Evolutionary conservation across 1,284 basidiomycete genomes (phyloP), one percentile per base, ranked within the genome.

Genomic region (Peniophora sp.): DNA sequence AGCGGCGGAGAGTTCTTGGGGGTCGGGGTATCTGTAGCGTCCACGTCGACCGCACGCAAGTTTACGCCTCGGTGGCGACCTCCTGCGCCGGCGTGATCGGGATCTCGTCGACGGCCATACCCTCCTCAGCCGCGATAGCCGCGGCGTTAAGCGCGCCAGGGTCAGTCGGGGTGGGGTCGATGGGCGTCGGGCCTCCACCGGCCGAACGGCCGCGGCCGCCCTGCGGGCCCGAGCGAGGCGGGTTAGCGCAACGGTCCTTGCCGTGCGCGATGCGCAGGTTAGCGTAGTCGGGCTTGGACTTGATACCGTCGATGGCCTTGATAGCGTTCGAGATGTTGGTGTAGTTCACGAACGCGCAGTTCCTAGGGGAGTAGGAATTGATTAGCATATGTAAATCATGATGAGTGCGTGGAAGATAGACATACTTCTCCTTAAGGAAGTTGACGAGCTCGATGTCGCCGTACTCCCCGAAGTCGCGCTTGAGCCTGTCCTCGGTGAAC

Each of bases 401-500:
- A n/a, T n/a, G n/a, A n/a, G n/a, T n/a, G n/a, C n/a, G n/a, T 16
- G 24, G 20, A 6, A 9, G 23, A 39, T 27, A n/a, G 2, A 77
- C 85, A 55, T 58, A 89, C 85, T 97, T 97, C 69, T 96, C 92
- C 70, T 88, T 90, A 60, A 97, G 74, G 70, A 92, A 93, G 70
- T 97, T 97, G 68, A 97, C 85, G 53, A 96, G 79, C 70, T 97
- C 94, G 58, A 97, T 93, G 55, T 96, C 92, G 24, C 94, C 93
- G 66, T 81, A 96, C 69, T 93, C 90, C 50, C 83, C 85, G 72
- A 96, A 96, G 70, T 96, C 93, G 49, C 82, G 73, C 67, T 88
- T 87, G 50, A 97, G 75, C 64, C 85, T 85, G 57, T 94, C 92
- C 51, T 93, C 89, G 24, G 73, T 85, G 72, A 90, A 94, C 24